A percentile compares a stretch with the other conserved stretches of the same genome.
Conservation (phyloP, 345 rosid genomes). For the Gossypium sturtianum region DNA sequence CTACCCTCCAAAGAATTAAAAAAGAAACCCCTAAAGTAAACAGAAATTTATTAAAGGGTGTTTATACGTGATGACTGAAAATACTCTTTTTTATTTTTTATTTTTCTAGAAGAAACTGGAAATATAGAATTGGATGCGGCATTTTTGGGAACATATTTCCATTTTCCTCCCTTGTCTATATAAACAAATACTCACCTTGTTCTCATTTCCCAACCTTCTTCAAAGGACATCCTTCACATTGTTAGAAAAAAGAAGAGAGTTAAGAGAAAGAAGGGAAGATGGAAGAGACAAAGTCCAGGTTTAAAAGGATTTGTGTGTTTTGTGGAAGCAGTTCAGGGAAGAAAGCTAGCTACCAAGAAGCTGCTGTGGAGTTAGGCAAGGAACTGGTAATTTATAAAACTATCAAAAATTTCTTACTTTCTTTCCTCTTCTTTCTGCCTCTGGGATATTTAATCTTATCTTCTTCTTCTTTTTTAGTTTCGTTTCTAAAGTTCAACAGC, state of each 20-base stretch:
- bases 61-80: neutral
- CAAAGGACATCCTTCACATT: neutral
- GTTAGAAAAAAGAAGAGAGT: constrained; percentile 1
- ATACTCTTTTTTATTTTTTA: no score
- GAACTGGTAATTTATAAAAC: constrained; percentile 48
- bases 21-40: neutral
- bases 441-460: neutral
- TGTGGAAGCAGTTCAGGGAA: constrained; percentile 85
- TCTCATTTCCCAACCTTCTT: constrained; percentile 36
- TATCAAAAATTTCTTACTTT: neutral
- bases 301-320: constrained; percentile 79
- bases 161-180: neutral
- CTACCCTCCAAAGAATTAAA: neutral
- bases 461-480: neutral
- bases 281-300: constrained; percentile 62
- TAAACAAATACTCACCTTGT: constrained; percentile 18
- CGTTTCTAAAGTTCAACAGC: neutral
- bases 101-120: no score
- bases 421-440: neutral
- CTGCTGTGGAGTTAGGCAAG: constrained; percentile 72
- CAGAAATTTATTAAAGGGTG: neutral
- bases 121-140: neutral
- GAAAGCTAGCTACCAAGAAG: constrained; percentile 72
- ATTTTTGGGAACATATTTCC: neutral
- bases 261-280: constrained; percentile 7